These are phyloP conservation scores for Cutaneotrichosporon dermatis DNA, from an alignment of 1,284 basidiomycete genomes.

Conservation along the genomic window DNA sequence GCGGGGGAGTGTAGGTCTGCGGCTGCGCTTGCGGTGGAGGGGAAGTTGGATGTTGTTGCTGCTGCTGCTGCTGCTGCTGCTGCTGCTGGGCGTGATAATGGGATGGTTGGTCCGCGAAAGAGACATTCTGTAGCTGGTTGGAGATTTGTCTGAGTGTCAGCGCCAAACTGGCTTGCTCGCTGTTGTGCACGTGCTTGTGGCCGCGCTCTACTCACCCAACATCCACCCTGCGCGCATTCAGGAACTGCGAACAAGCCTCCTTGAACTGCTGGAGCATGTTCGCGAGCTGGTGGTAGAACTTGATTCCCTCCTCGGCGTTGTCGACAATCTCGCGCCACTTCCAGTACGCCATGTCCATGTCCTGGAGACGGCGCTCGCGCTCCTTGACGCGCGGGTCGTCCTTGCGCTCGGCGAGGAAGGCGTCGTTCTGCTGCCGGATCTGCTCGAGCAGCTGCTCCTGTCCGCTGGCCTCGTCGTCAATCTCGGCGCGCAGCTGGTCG, in stretches of 20 bases:
- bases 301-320: conserved; percentile 83
- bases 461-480: conserved; percentile 59
- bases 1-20: conserved; percentile 3
- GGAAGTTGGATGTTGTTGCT: background rate
- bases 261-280: conserved; percentile 68
- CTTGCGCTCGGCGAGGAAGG: conserved; percentile 71
- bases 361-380: conserved; percentile 77
- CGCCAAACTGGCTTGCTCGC: too few species aligned
- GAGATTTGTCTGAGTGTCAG: background rate
- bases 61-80: background rate
- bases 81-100: background rate
- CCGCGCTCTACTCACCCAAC: conserved; percentile 36
- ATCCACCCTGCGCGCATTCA: conserved; percentile 61
- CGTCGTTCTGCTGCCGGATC: conserved; percentile 69
- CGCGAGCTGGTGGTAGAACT: conserved; percentile 81
- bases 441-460: conserved; percentile 64
- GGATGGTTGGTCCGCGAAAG: conserved; percentile 12
- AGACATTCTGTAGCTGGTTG: conserved; percentile 22
- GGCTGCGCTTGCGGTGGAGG: background rate
- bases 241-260: conserved; percentile 69
- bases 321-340: conserved; percentile 80
- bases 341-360: conserved; percentile 80
- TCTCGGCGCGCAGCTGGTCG: conserved; percentile 63
- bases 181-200: too few species aligned
- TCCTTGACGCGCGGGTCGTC: conserved; percentile 74